Conservation (phyloP, 164 flowering plant genomes). For the Vitis rotundifolia region DNA sequence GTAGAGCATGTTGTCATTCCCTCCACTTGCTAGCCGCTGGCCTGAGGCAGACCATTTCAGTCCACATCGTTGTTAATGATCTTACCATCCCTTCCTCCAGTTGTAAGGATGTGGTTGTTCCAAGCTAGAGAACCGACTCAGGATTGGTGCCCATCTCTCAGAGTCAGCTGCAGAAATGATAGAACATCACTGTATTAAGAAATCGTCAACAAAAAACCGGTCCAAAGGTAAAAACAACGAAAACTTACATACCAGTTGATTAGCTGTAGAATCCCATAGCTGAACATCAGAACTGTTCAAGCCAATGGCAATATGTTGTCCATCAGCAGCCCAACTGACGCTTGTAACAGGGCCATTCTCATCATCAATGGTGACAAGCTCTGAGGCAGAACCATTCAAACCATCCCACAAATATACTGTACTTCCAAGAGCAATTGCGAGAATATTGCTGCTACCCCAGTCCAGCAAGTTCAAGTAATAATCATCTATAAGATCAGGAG, state of each 20-base stretch:
- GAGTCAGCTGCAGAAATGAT: slow-evolving; percentile 19
- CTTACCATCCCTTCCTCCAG: slow-evolving; percentile 24
- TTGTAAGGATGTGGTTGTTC: slow-evolving; percentile 27
- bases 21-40: slow-evolving; percentile 32
- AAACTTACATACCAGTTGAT: slow-evolving; percentile 10
- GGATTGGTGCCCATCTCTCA: slow-evolving; percentile 25
- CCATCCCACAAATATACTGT: slow-evolving; percentile 31
- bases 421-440: slow-evolving; percentile 29
- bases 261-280: slow-evolving; percentile 20
- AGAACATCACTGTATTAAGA: background rate
- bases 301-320: slow-evolving; percentile 22
- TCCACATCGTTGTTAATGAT: slow-evolving; percentile 32
- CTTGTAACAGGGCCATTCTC: slow-evolving; percentile 28
- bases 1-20: slow-evolving; percentile 25
- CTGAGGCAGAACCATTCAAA: slow-evolving; percentile 23
- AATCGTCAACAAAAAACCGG: background rate
- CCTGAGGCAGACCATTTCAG: slow-evolving; percentile 32
- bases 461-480: slow-evolving; percentile 26
- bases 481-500: slow-evolving; percentile 27
- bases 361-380: slow-evolving; percentile 29
- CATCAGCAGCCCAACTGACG: slow-evolving; percentile 27
- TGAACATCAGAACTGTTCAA: slow-evolving; percentile 22
- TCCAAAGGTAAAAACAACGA: background rate
- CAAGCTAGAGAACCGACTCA: slow-evolving; percentile 28
- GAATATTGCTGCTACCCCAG: slow-evolving; percentile 28